phyloP scores from a whole-genome alignment of 306 rosid genomes.

The Pyrus betulifolia region DNA sequence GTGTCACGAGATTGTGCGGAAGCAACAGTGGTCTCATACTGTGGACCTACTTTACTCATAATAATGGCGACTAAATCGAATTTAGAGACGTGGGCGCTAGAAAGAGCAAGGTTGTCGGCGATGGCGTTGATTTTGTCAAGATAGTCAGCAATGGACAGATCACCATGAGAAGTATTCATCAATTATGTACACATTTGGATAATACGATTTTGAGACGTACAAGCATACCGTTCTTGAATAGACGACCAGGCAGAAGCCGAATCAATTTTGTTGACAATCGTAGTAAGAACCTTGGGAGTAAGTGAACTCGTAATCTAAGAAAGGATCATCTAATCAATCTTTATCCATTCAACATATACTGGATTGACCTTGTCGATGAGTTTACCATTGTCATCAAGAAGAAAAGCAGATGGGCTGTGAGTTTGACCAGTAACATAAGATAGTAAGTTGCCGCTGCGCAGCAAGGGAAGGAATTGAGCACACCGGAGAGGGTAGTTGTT shows the following conservation, averaged over 20 bases:
- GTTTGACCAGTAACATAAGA: background rate
- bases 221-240: background rate
- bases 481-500: background rate
- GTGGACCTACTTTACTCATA: background rate
- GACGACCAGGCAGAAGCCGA: background rate
- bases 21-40: background rate
- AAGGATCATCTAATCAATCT: background rate
- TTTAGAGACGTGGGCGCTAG: background rate
- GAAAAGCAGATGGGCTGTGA: background rate
- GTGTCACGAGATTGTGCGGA: background rate
- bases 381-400: background rate
- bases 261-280: accelerated
- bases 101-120: background rate
- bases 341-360: background rate
- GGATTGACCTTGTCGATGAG: background rate
- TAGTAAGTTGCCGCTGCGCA: background rate
- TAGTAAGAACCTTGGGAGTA: background rate
- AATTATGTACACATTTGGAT: background rate
- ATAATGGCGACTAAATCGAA: background rate
- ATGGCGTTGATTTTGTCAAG: background rate
- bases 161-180: background rate
- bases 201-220: background rate
- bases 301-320: background rate
- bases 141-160: background rate
- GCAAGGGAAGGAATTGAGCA: background rate